Evolutionary conservation across 805 yeast genomes (phyloP), one percentile per base, ranked within the genome.

Genomic region (Wickerhamiella cacticola): DNA sequence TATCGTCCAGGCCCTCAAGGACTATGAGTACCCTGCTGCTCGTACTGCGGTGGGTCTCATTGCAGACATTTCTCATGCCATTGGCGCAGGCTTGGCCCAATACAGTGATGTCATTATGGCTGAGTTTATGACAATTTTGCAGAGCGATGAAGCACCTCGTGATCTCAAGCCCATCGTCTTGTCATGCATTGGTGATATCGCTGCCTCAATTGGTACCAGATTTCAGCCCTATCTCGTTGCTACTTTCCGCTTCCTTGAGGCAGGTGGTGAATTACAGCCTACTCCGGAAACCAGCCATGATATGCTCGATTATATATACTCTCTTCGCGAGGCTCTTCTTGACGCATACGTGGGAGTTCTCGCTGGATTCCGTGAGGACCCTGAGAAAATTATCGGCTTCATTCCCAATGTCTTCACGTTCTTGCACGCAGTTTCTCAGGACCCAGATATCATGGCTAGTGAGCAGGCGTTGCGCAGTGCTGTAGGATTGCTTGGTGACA

Each of bases 261-360:
- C 66, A 53, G 72, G 69, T 9, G 55, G 65, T 10, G 53, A 51
- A 24, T 50, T 63, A 26, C 58, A 53, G 28, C 52, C 55, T 34
- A 56, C 55, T 13, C 52, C 59, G 4, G 89, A 82, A 55, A 66
- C 73, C 36, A 71, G 87, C 8, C 60, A 76, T 36, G 97, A 92
- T 52, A 75, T 86, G 16, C 70, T 79, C 49, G 96, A 88, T 52
- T 85, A 85, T 58, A 73, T 80, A 28, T 67, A 76, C 51, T 72
- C 70, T 42, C 76, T 92, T 41, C 78, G 80, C 55, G 96, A 86
- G 65, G 73, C 97, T 4, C 89, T 88, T n/a, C 71, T 92, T 56
- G 97, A 92, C 64, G 87, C 96, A 33, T 92, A 86, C 62, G 95
- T 88, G 29, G 98, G 98, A 52, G 80, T 92, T 44, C 86, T 89